Percentiles rank a stretch among this genome's conserved stretches.
Evolutionary conservation across 306 rosid genomes (phyloP).

Genomic region (Sesbania bispinosa): DNA sequence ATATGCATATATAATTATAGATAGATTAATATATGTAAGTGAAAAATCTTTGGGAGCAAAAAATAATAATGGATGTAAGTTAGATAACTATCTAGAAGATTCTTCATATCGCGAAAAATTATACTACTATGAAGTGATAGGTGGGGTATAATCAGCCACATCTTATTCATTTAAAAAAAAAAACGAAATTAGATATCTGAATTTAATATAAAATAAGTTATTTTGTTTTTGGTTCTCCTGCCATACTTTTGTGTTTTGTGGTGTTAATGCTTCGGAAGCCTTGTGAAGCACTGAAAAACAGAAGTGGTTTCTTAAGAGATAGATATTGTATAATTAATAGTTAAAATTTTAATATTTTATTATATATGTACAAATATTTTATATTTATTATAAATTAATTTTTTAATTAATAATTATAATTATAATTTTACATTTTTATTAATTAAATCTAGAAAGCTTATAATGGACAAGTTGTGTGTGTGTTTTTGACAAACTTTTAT

Average conservation of each 20-base stretch:
- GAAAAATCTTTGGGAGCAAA: neutral
- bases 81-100: slow-evolving; percentile 14
- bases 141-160: neutral
- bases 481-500: neutral
- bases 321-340: too few species aligned
- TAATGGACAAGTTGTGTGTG: neutral
- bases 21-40: neutral
- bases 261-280: neutral
- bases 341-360: too few species aligned
- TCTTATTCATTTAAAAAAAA: neutral
- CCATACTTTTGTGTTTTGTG: neutral
- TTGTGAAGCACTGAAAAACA: neutral
- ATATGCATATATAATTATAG: neutral
- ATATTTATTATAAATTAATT: neutral
- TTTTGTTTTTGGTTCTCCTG: neutral
- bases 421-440: neutral
- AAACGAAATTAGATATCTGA: neutral
- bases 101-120: neutral
- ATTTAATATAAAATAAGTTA: neutral
- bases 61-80: neutral
- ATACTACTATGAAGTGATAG: neutral
- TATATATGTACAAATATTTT: too few species aligned
- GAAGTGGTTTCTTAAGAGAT: neutral
- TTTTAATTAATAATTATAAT: neutral
- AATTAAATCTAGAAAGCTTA: neutral